Conservation (phyloP, 345 rosid genomes). For the Aegle marmelos region DNA sequence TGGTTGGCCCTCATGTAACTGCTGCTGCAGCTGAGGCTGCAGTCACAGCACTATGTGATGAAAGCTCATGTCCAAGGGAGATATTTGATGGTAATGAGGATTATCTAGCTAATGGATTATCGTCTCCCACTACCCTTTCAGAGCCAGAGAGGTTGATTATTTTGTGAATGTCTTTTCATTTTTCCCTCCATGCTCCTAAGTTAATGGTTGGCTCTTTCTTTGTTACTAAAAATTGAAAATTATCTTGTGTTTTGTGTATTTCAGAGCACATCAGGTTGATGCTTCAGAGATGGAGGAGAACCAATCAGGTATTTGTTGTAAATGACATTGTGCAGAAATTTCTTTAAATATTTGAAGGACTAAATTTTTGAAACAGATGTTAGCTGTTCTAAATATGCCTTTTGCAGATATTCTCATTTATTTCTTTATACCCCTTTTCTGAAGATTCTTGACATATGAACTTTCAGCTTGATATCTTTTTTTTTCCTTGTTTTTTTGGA, state of each 20-base stretch:
- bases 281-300: constrained; percentile 43
- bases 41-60: constrained; percentile 68
- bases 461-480: neutral
- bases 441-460: neutral
- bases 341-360: neutral
- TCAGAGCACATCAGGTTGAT: constrained; percentile 40
- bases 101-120: constrained; percentile 25
- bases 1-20: constrained; percentile 60
- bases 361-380: neutral
- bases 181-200: neutral
- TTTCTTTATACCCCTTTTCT: neutral
- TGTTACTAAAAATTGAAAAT: neutral
- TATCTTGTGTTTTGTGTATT: constrained; percentile 14
- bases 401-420: neutral
- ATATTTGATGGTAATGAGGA: constrained; percentile 44
- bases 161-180: neutral
- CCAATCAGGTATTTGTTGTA: constrained; percentile 33
- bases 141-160: constrained; percentile 43
- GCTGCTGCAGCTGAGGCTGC: constrained; percentile 86
- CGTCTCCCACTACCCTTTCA: constrained; percentile 21
- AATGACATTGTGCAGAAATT: neutral
- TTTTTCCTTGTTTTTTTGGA: neutral
- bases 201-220: constrained; percentile 6
- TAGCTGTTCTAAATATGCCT: neutral
- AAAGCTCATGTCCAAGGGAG: constrained; percentile 70